Percentiles rank a stretch among this genome's conserved stretches.
These are phyloP conservation scores for Colletotrichum sidae DNA, from an alignment of 2,329 filamentous ascomycete species.

Conservation along the genomic window DNA sequence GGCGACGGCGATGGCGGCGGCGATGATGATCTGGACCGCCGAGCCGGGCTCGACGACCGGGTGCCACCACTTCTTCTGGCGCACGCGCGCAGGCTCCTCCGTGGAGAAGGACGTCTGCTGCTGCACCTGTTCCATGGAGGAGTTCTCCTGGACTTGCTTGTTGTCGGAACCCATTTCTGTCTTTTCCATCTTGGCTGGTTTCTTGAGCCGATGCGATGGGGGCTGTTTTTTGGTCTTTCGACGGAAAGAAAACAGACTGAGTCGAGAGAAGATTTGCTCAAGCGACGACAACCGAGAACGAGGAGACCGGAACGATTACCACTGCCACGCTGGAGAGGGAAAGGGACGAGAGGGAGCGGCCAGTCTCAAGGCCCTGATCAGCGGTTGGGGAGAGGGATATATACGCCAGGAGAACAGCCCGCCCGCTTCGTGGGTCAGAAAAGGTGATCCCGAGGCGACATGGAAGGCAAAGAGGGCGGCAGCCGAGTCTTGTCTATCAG, in stretches of 20 bases:
- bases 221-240: not conserved
- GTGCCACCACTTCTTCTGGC: conserved; percentile 50
- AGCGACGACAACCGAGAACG: not conserved
- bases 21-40: conserved; percentile 61
- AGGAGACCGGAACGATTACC: conserved; percentile 8
- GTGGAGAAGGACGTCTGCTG: conserved; percentile 26
- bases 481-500: conserved; percentile 32
- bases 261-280: not conserved
- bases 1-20: conserved; percentile 59
- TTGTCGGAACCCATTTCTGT: conserved; percentile 31
- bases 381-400: conserved; percentile 16
- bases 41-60: conserved; percentile 55
- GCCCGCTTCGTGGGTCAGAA: conserved; percentile 11
- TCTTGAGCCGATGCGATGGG: not conserved
- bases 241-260: not conserved
- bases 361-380: conserved; percentile 1
- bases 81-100: conserved; percentile 33
- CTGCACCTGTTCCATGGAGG: conserved; percentile 35
- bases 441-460: conserved; percentile 1
- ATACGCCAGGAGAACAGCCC: conserved; percentile 10
- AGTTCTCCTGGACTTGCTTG: conserved; percentile 37
- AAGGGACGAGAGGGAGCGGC: not conserved
- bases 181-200: conserved; percentile 32
- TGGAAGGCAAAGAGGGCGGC: not conserved
- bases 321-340: conserved; percentile 13